A percentile compares a stretch with the other conserved stretches of the same genome.
phyloP scores from a whole-genome alignment of 2,329 filamentous ascomycete species.

The Elsinoe australis region DNA sequence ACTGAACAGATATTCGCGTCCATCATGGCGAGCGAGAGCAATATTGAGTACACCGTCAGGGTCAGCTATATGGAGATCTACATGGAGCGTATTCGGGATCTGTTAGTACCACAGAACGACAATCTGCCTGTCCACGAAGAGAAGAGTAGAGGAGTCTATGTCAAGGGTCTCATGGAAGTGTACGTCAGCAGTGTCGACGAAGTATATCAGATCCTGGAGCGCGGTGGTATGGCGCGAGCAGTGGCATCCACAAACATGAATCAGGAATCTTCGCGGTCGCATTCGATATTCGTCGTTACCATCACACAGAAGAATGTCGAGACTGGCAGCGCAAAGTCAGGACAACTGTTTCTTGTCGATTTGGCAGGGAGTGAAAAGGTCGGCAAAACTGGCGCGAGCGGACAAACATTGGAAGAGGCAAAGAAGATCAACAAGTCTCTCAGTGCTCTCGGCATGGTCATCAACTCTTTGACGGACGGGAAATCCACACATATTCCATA shows the following conservation, averaged over 20 bases:
- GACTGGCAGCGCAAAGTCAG: constrained; percentile 90
- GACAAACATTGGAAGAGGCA: constrained; percentile 93
- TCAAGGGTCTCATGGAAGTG: constrained; percentile 88
- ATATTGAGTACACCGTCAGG: constrained; percentile 96
- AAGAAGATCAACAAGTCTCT: constrained; percentile 99
- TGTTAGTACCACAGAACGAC: constrained; percentile 86
- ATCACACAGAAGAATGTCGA: constrained; percentile 97
- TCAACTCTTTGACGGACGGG: constrained; percentile 92
- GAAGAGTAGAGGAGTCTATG: constrained; percentile 91
- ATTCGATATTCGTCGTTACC: constrained; percentile 96
- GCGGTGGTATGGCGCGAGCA: constrained; percentile 81
- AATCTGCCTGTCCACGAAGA: constrained; percentile 97
- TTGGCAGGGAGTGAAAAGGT: constrained; percentile 97
- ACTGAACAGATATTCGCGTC: constrained; percentile 96
- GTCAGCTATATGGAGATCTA: constrained; percentile 99
- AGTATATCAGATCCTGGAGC: constrained; percentile 93
- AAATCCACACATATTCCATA: constrained; percentile 96
- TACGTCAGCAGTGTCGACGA: constrained; percentile 94
- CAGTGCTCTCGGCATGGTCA: constrained; percentile 97
- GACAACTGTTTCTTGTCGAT: constrained; percentile 95
- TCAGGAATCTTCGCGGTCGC: constrained; percentile 92
- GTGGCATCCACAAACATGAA: constrained; percentile 99
- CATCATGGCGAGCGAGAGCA: constrained; percentile 83
- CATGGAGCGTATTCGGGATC: constrained; percentile 95
- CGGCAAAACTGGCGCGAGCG: constrained; percentile 94